Conservation (phyloP, 1,284 basidiomycete genomes). For the Cystobasidium slooffiae region DNA sequence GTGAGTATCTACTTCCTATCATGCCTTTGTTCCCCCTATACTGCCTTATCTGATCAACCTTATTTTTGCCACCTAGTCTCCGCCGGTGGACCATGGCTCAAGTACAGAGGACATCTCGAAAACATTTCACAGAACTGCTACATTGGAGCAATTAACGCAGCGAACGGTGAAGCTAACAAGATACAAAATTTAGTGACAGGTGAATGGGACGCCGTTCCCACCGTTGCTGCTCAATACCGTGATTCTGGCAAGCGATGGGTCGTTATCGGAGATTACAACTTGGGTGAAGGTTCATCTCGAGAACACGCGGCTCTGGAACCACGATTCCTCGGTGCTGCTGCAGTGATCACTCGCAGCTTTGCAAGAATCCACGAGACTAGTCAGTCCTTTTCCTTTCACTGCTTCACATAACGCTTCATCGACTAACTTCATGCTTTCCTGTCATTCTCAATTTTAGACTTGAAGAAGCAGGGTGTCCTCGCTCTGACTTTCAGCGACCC, state of each 20-base stretch:
- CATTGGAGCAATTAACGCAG: slow-evolving; percentile 87
- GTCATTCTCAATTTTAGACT: slow-evolving; percentile 62
- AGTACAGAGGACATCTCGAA: slow-evolving; percentile 97
- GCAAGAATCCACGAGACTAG: slow-evolving; percentile 90
- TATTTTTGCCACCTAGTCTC: slow-evolving; percentile 62
- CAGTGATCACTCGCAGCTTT: slow-evolving; percentile 92
- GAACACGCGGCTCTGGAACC: slow-evolving; percentile 87
- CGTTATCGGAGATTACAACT: slow-evolving; percentile 67
- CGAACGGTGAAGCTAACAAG: slow-evolving; percentile 93
- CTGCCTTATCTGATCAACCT: slow-evolving; percentile 62
- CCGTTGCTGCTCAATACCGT: slow-evolving; percentile 84
- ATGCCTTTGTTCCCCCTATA: neutral
- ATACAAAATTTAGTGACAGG: slow-evolving; percentile 89
- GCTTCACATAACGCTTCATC: slow-evolving; percentile 52
- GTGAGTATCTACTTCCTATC: slow-evolving; percentile 18
- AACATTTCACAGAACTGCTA: slow-evolving; percentile 99
- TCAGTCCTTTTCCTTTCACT: neutral
- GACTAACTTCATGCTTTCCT: neutral
- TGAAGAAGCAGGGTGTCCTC: slow-evolving; percentile 96
- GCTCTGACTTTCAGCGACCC: slow-evolving; percentile 85
- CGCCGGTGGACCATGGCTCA: slow-evolving; percentile 98
- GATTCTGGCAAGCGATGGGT: slow-evolving; percentile 85
- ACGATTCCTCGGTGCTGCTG: slow-evolving; percentile 91
- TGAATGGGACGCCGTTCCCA: slow-evolving; percentile 82
- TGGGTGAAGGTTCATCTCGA: slow-evolving; percentile 72